Percentiles rank a stretch among this genome's conserved stretches.
Conservation (phyloP, 2,329 filamentous ascomycete species). For the Cytospora mali region DNA sequence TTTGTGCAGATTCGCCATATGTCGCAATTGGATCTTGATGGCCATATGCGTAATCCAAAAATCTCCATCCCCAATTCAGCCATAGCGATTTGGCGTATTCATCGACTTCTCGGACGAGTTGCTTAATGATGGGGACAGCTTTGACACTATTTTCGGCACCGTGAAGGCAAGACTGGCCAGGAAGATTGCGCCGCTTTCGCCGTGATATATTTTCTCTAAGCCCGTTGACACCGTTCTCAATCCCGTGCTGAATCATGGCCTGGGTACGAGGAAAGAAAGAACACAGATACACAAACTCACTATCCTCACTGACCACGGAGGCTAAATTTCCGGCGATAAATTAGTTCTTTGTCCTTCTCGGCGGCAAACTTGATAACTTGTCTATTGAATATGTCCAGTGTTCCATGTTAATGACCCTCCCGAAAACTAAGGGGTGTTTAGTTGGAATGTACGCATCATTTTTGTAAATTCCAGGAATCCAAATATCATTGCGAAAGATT, state of each 20-base stretch:
- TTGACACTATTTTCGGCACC: conserved; percentile 39
- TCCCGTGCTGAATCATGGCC: conserved; percentile 36
- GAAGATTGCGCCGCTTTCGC: conserved; percentile 39
- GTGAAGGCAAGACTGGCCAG: conserved; percentile 37
- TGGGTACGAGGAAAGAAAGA: conserved; percentile 40
- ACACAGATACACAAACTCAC: conserved; percentile 37
- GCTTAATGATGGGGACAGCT: conserved; percentile 41
- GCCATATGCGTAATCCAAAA: conserved; percentile 15
- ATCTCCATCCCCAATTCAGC: conserved; percentile 30
- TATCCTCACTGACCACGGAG: conserved; percentile 30
- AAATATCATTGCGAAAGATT: not conserved
- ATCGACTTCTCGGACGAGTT: conserved; percentile 39
- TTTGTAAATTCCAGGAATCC: not conserved
- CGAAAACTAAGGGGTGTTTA: not conserved
- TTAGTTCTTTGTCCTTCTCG: conserved; percentile 20
- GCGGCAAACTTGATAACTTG: conserved; percentile 13
- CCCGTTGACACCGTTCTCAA: conserved; percentile 40
- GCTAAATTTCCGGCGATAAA: conserved; percentile 34
- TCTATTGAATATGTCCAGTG: not conserved
- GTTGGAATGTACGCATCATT: not conserved
- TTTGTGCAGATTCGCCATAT: conserved; percentile 14
- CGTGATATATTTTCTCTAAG: conserved; percentile 35
- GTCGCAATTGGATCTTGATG: conserved; percentile 16
- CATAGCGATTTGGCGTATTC: conserved; percentile 33
- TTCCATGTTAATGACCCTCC: not conserved